Evolutionary conservation across 208 protist species (phyloP), one percentile per base, ranked within the genome.

Genomic region (Leishmania arabica): DNA sequence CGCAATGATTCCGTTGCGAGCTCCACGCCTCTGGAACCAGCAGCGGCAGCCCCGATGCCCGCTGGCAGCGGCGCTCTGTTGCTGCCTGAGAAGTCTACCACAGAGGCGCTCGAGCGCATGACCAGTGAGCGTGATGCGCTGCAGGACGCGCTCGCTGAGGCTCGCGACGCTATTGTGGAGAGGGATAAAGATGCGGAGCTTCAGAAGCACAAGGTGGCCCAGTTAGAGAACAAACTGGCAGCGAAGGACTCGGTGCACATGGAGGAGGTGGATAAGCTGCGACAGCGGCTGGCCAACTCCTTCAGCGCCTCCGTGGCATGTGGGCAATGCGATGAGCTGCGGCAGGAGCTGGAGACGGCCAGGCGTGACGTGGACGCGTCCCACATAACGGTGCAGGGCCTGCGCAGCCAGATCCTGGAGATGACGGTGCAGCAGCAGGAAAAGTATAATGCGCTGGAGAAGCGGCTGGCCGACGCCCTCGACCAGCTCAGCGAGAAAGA

Each of bases 141-240:
- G 51, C 78, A 84, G 21, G 68, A 47, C 17, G 86, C 93, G 66
- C 56, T 95, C 64, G 31, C 71, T 62, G 79, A 84, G 73, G 76
- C 92, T 15, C 85, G 80, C 19, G 75, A 90, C 51, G 56, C 85
- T n/a, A 54, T 95, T n/a, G 79, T 77, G 7, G 85, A 88, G 45
- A 84, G 92, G 72, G 81, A 94, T 79, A 83, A 86, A n/a, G 85
- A 95, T 69, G 83, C 87, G 74, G 49, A 53, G 53, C 75, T 93
- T 42, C 92, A 90, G 77, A 84, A 76, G 60, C 34, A 73, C 31
- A 89, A 92, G 71, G 70, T 75, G 42, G 72, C 65, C 54, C 64
- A 82, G 77, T 51, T 85, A 72, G 64, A 79, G 77, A 81, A 79
- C 42, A 79, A 75, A 37, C 71, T 85, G 17, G 69, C 77, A 8